Conservation (phyloP, 2,329 filamentous ascomycete genomes). For the Myriosclerotinia duriaeana region DNA sequence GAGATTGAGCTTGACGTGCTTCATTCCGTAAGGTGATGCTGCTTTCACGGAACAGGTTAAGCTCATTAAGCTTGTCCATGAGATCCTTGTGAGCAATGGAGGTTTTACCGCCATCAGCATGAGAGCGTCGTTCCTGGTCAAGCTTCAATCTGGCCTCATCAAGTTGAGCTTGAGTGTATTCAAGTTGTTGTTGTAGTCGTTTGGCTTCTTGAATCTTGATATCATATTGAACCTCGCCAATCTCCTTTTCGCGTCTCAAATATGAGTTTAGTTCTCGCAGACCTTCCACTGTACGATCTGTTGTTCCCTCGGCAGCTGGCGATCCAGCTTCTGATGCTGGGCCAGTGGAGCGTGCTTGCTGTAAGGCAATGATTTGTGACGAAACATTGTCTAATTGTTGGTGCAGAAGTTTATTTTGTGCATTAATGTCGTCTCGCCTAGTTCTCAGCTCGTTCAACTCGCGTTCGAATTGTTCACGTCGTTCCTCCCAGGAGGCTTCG, state of each 20-base stretch:
- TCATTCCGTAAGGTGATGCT: slow-evolving; percentile 88
- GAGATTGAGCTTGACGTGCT: slow-evolving; percentile 72
- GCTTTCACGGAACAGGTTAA: slow-evolving; percentile 95
- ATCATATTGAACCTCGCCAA: slow-evolving; percentile 94
- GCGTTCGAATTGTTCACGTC: slow-evolving; percentile 75
- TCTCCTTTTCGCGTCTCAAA: slow-evolving; percentile 92
- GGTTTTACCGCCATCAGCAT: slow-evolving; percentile 70
- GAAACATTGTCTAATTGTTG: slow-evolving; percentile 83
- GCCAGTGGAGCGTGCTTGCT: slow-evolving; percentile 66
- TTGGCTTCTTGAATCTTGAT: slow-evolving; percentile 85
- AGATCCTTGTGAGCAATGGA: slow-evolving; percentile 83
- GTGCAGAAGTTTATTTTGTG: slow-evolving; percentile 88
- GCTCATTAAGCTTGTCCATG: slow-evolving; percentile 90
- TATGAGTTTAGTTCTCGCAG: slow-evolving; percentile 90
- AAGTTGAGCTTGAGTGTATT: slow-evolving; percentile 82
- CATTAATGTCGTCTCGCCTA: slow-evolving; percentile 78
- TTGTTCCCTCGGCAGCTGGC: slow-evolving; percentile 44
- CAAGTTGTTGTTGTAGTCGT: slow-evolving; percentile 83
- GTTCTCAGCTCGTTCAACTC: slow-evolving; percentile 78
- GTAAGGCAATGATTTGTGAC: slow-evolving; percentile 73
- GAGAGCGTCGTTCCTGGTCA: slow-evolving; percentile 78
- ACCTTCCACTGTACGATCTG: slow-evolving; percentile 66
- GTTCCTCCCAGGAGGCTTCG: slow-evolving; percentile 84
- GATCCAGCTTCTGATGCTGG: slow-evolving; percentile 49
- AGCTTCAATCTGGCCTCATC: slow-evolving; percentile 88